Percentiles rank a stretch among this genome's conserved stretches.
phyloP scores from a whole-genome alignment of 1,139 yeast genomes.

The Lodderomyces beijingensis region DNA sequence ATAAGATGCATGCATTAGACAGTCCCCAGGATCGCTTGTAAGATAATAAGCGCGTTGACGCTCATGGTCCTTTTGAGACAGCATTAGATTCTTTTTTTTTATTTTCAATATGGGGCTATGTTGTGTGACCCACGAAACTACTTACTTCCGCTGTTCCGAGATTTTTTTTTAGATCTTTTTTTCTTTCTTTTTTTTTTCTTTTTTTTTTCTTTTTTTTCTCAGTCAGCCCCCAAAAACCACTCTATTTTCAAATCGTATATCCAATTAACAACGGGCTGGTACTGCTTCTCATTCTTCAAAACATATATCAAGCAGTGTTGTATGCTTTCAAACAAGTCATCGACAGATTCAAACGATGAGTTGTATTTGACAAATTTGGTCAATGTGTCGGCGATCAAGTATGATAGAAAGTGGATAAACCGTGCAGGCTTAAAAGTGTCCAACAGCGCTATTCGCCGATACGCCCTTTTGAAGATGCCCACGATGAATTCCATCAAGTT shows the following conservation, averaged over 20 bases:
- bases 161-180: too few species aligned
- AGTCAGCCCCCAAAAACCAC: too few species aligned
- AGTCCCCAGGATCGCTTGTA: too few species aligned
- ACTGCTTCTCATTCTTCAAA: slow-evolving; percentile 2
- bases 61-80: too few species aligned
- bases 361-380: slow-evolving; percentile 4
- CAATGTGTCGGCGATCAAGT: slow-evolving; percentile 6
- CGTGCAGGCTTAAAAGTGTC: slow-evolving; percentile 8
- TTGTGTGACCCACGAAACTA: too few species aligned
- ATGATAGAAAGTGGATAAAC: slow-evolving; percentile 8
- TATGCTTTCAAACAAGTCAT: slow-evolving; percentile 3
- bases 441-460: slow-evolving; percentile 4
- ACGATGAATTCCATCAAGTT: slow-evolving; percentile 9
- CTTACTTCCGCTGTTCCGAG: too few species aligned
- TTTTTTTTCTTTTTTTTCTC: too few species aligned
- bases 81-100: too few species aligned
- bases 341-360: slow-evolving; percentile 1
- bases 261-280: background rate
- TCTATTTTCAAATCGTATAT: background rate
- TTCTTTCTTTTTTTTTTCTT: too few species aligned
- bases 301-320: background rate
- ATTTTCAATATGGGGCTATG: too few species aligned
- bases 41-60: too few species aligned
- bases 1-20: too few species aligned
- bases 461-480: slow-evolving; percentile 7